Evolutionary conservation across 2,329 filamentous ascomycete species (phyloP).

Genomic region (Ophiosphaerella herpotricha): DNA sequence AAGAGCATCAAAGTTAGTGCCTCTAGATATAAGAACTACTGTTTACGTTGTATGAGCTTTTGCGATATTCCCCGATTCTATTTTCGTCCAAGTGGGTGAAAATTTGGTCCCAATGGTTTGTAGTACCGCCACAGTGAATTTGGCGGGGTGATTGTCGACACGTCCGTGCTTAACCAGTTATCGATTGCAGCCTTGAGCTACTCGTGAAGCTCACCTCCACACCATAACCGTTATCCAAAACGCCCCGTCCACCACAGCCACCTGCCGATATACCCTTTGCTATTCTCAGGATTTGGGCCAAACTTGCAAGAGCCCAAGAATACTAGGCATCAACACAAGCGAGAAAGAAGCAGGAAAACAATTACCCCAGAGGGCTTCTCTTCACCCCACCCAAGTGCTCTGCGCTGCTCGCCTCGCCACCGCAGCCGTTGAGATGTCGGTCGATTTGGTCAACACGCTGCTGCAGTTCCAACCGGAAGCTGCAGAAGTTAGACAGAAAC

Average conservation of each 20-base stretch:
- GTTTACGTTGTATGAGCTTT: too few relatives aligned
- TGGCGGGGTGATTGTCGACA: conserved; percentile 16
- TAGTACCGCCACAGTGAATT: conserved; percentile 11
- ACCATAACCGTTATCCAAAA: conserved; percentile 8
- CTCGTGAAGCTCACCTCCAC: conserved; percentile 22
- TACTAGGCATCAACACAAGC: too few relatives aligned
- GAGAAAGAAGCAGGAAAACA: not conserved
- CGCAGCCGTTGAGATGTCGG: conserved; percentile 28
- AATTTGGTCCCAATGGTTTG: too few relatives aligned
- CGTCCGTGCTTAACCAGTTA: conserved; percentile 16
- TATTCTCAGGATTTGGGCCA: not conserved
- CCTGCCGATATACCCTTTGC: not conserved
- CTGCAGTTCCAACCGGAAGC: conserved; percentile 44
- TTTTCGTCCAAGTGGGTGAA: too few relatives aligned
- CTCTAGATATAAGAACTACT: too few relatives aligned
- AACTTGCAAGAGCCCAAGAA: not conserved
- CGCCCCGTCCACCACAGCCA: not conserved
- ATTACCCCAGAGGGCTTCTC: conserved; percentile 25
- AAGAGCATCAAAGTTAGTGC: too few relatives aligned
- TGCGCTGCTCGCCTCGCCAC: conserved; percentile 4
- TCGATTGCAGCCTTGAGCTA: conserved; percentile 32
- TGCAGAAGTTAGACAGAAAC: conserved; percentile 36
- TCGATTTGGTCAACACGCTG: conserved; percentile 33
- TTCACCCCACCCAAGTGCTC: conserved; percentile 9
- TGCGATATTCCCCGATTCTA: not conserved